A percentile compares a stretch with the other conserved stretches of the same genome.
phyloP scores from a whole-genome alignment of 352 stramenopile species.

The Plasmopara viticola region DNA sequence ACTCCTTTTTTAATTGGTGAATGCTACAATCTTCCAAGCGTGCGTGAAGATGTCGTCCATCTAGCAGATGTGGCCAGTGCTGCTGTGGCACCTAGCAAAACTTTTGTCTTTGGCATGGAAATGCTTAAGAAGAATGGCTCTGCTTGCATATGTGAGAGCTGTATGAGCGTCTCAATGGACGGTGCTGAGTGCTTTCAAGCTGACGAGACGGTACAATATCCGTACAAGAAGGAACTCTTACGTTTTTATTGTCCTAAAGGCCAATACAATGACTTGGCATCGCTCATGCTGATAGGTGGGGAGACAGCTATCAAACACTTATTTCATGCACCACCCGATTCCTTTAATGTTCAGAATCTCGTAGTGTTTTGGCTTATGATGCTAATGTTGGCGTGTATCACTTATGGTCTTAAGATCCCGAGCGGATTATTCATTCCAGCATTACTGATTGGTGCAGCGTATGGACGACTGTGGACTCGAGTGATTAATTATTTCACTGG shows the following conservation, averaged over 20 bases:
- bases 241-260: slow-evolving; percentile 92
- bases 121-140: slow-evolving; percentile 56
- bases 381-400: slow-evolving; percentile 83
- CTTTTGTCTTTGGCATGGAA: slow-evolving; percentile 69
- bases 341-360: slow-evolving; percentile 70
- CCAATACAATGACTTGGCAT: slow-evolving; percentile 97
- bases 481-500: slow-evolving; percentile 78
- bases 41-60: slow-evolving; percentile 48
- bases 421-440: slow-evolving; percentile 96
- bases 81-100: slow-evolving; percentile 30
- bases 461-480: slow-evolving; percentile 87
- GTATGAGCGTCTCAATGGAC: slow-evolving; percentile 36
- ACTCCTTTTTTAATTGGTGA: slow-evolving; percentile 59
- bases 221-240: slow-evolving; percentile 86
- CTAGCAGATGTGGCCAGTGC: slow-evolving; percentile 33
- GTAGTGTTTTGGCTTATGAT: slow-evolving; percentile 73
- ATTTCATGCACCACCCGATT: slow-evolving; percentile 86
- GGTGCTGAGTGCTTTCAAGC: slow-evolving; percentile 56
- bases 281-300: slow-evolving; percentile 91
- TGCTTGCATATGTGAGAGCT: slow-evolving; percentile 70
- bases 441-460: slow-evolving; percentile 92
- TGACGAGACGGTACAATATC: slow-evolving; percentile 64
- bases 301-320: slow-evolving; percentile 93
- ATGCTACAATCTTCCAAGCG: slow-evolving; percentile 49
- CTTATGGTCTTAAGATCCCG: slow-evolving; percentile 95